Evolutionary conservation across 2,329 filamentous ascomycete species (phyloP).

Genomic region (Alternaria sp.): DNA sequence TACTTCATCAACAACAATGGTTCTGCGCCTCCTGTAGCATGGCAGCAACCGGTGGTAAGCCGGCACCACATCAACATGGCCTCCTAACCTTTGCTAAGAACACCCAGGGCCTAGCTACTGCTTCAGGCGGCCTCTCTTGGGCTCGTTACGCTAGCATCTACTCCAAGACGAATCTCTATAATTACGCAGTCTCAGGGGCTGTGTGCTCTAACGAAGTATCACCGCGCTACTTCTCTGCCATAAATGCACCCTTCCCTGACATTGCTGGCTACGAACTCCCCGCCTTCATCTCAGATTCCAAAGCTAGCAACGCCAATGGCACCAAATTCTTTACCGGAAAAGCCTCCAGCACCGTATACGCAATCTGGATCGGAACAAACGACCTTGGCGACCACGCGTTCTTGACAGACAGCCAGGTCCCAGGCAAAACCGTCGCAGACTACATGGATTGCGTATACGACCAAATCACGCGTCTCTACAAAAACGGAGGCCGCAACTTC

Average conservation of each 20-base stretch:
- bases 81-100: slow-evolving; percentile 10
- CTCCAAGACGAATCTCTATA: slow-evolving; percentile 64
- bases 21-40: slow-evolving; percentile 69
- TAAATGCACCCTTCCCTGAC: slow-evolving; percentile 67
- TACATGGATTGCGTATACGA: slow-evolving; percentile 74
- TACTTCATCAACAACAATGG: slow-evolving; percentile 69
- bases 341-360: slow-evolving; percentile 71
- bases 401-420: slow-evolving; percentile 69
- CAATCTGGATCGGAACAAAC: slow-evolving; percentile 83
- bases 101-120: slow-evolving; percentile 59
- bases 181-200: slow-evolving; percentile 78
- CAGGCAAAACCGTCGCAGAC: slow-evolving; percentile 67
- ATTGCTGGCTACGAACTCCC: slow-evolving; percentile 58
- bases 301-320: slow-evolving; percentile 45
- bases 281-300: slow-evolving; percentile 58
- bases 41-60: slow-evolving; percentile 57
- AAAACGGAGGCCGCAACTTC: slow-evolving; percentile 72
- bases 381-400: slow-evolving; percentile 74
- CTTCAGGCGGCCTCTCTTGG: slow-evolving; percentile 74
- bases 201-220: slow-evolving; percentile 75
- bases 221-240: slow-evolving; percentile 61
- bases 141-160: slow-evolving; percentile 70
- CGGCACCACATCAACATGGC: not conserved
- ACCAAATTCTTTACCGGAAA: slow-evolving; percentile 57
- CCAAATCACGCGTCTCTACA: slow-evolving; percentile 69